Evolutionary conservation across 805 yeast species (phyloP), one percentile per base, ranked within the genome.

Genomic region (Saturnispora halmiae): DNA sequence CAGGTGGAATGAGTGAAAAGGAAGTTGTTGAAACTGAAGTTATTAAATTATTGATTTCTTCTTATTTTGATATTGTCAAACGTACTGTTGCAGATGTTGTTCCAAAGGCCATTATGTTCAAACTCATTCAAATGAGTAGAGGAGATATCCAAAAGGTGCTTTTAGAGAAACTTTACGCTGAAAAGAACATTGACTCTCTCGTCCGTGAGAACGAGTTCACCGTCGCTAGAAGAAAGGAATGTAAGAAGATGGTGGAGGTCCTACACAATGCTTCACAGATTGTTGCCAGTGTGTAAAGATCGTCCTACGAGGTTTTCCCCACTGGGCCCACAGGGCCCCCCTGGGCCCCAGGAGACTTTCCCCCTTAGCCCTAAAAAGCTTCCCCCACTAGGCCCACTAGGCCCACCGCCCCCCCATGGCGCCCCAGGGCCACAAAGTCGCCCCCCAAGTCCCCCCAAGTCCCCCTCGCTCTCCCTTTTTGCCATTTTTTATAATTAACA

Each of bases 1-100:
- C 90, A 16, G 96, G 96, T 37, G 73, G 78, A 31, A 73, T 92
- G 83, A 79, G 94, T 14, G 98, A 92, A 61, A 79, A 96, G 51
- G 98, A 92, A 66, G 77, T 90, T 19, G 81, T 84, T 76, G 98
- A 92, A 63, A 90, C 97, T 2, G 98, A 92, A 58, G 96, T 92
- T 29, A 92, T 92, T 58, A 92, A 92, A 67, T 72, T 92, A 45
- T 72, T 92, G 58, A 90, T 92, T 49, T 75, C 80, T 38, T 85
- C 96, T 21, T 92, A 92, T 64, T 92, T 82, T 67, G 77, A 77
- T 56, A 92, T 92, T 59, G 96, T 92, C 36, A 86, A 88, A 66
- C 77, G 95, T 59, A 85, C 96, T 1, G 81, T 92, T 52, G 82
- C 94, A 16, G 98, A 92, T 59, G 68, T 88, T 54, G 81, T 92